A percentile compares a stretch with the other conserved stretches of the same genome.
Evolutionary conservation across 495 filamentous ascomycete genomes (phyloP).

Genomic region (Podospora bellae-mahoneyi): DNA sequence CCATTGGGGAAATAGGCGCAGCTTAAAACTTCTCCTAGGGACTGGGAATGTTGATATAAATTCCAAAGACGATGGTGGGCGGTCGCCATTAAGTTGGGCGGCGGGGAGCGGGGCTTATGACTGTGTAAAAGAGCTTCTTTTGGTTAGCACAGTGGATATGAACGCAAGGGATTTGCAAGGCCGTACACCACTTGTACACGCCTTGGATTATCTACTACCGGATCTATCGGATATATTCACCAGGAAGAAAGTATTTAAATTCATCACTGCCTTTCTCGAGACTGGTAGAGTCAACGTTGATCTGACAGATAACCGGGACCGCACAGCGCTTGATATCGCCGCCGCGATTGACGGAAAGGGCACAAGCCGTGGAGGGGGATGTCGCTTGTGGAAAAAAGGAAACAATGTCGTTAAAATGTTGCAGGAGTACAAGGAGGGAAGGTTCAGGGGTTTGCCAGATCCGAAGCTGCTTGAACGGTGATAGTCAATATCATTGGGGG

Average conservation of each 20-base stretch:
- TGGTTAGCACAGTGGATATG: background rate
- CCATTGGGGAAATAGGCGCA: no score
- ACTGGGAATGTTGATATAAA: no score
- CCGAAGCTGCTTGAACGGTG: background rate
- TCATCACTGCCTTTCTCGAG: background rate
- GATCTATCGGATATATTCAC: no score
- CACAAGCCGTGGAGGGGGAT: no score
- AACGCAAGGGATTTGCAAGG: background rate
- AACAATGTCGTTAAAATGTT: background rate
- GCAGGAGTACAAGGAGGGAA: background rate
- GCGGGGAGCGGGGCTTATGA: background rate
- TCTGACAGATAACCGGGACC: background rate
- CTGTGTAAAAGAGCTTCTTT: background rate
- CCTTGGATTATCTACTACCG: background rate
- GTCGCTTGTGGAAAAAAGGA: background rate
- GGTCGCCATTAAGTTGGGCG: background rate
- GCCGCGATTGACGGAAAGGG: background rate
- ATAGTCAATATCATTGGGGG: no score
- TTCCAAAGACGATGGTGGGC: background rate
- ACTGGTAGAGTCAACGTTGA: background rate
- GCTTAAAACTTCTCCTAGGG: no score
- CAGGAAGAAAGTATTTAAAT: background rate
- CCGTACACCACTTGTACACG: background rate
- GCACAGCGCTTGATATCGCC: background rate
- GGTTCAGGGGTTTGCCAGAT: background rate